Evolutionary conservation across 805 yeast genomes (phyloP).

Genomic region (Barnettozyma californica): DNA sequence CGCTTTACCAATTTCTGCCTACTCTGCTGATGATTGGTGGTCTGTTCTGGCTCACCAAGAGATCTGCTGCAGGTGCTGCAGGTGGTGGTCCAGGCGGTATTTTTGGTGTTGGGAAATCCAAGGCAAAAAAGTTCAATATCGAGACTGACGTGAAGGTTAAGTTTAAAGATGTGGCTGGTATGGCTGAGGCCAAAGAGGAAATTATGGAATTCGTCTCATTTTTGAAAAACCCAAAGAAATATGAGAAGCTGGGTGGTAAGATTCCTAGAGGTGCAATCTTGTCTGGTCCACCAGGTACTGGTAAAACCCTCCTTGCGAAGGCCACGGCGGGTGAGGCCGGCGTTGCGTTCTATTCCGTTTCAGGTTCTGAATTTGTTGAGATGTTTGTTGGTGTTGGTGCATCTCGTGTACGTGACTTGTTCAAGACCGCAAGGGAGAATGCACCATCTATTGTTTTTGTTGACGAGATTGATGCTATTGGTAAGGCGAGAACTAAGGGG

Average conservation of each 20-base stretch:
- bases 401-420: conserved; percentile 86
- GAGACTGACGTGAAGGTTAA: conserved; percentile 77
- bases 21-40: conserved; percentile 80
- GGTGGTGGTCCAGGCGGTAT: conserved; percentile 44
- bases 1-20: conserved; percentile 71
- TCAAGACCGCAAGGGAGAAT: conserved; percentile 81
- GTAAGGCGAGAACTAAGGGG: conserved; percentile 74
- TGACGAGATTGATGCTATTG: conserved; percentile 95
- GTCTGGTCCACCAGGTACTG: conserved; percentile 97
- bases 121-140: conserved; percentile 76
- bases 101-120: conserved; percentile 72
- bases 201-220: conserved; percentile 93
- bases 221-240: conserved; percentile 76
- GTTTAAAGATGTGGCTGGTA: conserved; percentile 90
- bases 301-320: conserved; percentile 87
- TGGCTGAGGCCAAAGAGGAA: conserved; percentile 91
- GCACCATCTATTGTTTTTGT: conserved; percentile 90
- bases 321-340: conserved; percentile 98
- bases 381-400: conserved; percentile 98
- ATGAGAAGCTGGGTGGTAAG: conserved; percentile 85
- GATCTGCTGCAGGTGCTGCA: too few species aligned
- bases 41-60: conserved; percentile 37
- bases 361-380: conserved; percentile 94
- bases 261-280: conserved; percentile 93
- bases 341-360: conserved; percentile 85